Base-by-base conservation (phyloP, 1,284 basidiomycete genomes). In the Lignosus rhinocerotis region DNA sequence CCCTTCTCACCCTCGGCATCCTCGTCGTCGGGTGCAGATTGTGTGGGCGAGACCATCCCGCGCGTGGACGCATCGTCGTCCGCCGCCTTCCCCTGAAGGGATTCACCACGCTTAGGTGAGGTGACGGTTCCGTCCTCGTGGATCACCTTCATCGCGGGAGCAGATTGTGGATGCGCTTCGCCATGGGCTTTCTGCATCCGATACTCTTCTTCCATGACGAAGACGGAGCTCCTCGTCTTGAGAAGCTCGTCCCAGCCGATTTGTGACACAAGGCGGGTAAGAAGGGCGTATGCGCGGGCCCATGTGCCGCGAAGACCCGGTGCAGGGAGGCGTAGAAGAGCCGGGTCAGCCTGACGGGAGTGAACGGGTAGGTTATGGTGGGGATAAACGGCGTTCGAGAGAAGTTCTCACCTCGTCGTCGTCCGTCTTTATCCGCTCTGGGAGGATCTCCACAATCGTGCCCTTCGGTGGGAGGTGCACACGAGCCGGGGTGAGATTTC, bases 141-240 rank as follows among this genome's bases (percentile, higher is more conserved):
- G n/a, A 54, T 59, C 42, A 56, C 61, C 58, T 53, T 65, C 21
- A 44, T 53, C 14, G 59, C 49, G 5, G 60, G 45, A 25, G 61
- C 62, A 14, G 72, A 67, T 48, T 74, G 69, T 42, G 61, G 58
- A 16, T 78, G 78, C 32, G 84, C 73, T 39, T 90, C 86, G 1
- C 68, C 73, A n/a, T 88, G 84, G 3, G 86, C 86, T 69, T 91
- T 92, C 74, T 92, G 88, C 86, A 84, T 90, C 32, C 97, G 82
- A 73, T 99, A 99, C 74, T 99, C 96, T 72, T 99, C 96, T 74
- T 99, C 96, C 96, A 99, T 99, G 39, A 99, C 97, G 75, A 99
- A 99, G 10, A 99, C 96, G 48, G 82, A 78, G 72, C 92, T 95
- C 80, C 96, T 88, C 32, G 92, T 92, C 78, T 94, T 94, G 57